Base-by-base conservation (phyloP, 2,329 filamentous ascomycete species). In the Beauveria caledonica region DNA sequence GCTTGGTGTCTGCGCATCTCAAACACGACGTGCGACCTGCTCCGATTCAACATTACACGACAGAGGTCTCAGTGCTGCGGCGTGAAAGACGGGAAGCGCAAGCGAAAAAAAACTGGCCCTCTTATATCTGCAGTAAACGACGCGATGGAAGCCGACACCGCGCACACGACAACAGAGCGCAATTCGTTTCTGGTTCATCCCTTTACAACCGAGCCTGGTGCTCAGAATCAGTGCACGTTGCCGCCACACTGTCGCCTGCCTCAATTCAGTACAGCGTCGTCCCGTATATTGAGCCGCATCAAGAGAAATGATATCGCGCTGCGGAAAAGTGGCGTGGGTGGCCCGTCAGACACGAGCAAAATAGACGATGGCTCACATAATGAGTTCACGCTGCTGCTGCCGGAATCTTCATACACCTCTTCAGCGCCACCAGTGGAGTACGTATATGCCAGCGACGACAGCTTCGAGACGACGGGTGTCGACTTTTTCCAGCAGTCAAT, bases 401-500 rank as follows among this genome's bases (percentile, higher is more conserved):
- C 21, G 1, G 33, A 23, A 25, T 53, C 50, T 21, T 50, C 59
- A 6, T 21, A n/a, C 33, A 36, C 5, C 2, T 21, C 29, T 25
- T 21, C 42, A 48, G 42, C 45, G 23, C 21, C 33, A 42, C 17
- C 9, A 23, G n/a, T 44, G 10, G 33, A 58, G 23, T 48, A 48
- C 21, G 21, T 44, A 11, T 46, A 52, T 36, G 25, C 23, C 21
- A 29, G 46, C 17, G 52, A 61, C n/a, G 45, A 56, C 25, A 54
- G 58, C 58, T 60, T 60, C 21, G 49, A 60, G 15, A 57, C 27
- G 2, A 62, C 62, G 15, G 60, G 51, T 2, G 62, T 69, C 4
- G 71, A 75, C 49, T 74, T 74, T 46, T 65, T 64, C 3, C 70
- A 71, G 59, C 49, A 60, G 27, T 60, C 58, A 68, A 63, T 63